phyloP scores from a whole-genome alignment of 768 basidiomycete species.

The Lepiota venenata region DNA sequence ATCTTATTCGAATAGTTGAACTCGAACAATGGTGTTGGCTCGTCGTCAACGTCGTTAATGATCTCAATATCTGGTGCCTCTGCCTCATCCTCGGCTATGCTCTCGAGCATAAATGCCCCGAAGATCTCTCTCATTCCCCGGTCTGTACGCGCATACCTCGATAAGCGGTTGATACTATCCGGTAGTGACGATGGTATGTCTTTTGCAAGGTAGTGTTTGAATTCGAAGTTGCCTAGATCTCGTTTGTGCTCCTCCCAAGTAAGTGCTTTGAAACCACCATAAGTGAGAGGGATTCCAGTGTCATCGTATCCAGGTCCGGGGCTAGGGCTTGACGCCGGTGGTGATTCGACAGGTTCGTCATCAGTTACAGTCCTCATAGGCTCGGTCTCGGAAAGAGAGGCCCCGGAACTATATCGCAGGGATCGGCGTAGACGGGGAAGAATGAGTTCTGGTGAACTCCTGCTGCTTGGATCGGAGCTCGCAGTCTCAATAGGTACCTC shows the following conservation, averaged over 20 bases:
- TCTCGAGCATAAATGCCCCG: slow-evolving; percentile 60
- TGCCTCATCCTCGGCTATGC: slow-evolving; percentile 64
- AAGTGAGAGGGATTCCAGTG: neutral
- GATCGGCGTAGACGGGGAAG: slow-evolving; percentile 1
- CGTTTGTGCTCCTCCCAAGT: slow-evolving; percentile 35
- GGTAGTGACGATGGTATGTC: slow-evolving; percentile 64
- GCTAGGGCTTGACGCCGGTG: slow-evolving; percentile 9
- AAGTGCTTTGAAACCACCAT: slow-evolving; percentile 32
- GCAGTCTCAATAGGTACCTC: neutral
- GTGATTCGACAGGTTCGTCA: slow-evolving; percentile 5
- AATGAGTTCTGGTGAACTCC: neutral
- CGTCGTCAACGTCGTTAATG: slow-evolving; percentile 63
- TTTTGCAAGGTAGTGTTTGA: slow-evolving; percentile 32
- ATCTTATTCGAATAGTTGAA: slow-evolving; percentile 85
- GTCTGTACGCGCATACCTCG: slow-evolving; percentile 34
- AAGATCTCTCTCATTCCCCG: slow-evolving; percentile 52
- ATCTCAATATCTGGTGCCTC: slow-evolving; percentile 66
- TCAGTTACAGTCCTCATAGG: neutral
- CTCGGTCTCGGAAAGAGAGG: neutral
- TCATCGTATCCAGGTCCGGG: slow-evolving; percentile 6
- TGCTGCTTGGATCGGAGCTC: neutral
- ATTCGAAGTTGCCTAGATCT: slow-evolving; percentile 29
- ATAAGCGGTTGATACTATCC: slow-evolving; percentile 60
- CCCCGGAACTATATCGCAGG: neutral
- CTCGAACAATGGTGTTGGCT: slow-evolving; percentile 77